Conservation (phyloP, 495 filamentous ascomycete species). For the Penicillium canescens region DNA sequence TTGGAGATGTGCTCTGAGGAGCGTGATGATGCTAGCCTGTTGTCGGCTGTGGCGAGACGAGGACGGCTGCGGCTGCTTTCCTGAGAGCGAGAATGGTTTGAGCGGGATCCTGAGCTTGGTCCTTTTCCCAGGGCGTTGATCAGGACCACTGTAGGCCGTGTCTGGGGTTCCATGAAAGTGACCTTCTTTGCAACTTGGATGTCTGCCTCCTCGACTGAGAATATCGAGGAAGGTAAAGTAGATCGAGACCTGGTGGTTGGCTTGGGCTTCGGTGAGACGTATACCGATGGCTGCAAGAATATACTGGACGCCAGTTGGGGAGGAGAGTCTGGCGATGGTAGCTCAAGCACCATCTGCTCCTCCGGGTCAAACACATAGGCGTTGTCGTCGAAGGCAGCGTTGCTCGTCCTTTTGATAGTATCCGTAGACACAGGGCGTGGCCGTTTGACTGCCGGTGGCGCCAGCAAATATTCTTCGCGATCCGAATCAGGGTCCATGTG, state of each 20-base stretch:
- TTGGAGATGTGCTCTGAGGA: too few relatives aligned
- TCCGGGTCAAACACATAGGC: conserved; percentile 39
- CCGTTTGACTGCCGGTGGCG: conserved; percentile 23
- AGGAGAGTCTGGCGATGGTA: conserved; percentile 34
- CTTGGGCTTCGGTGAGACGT: conserved; percentile 29
- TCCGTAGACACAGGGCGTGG: conserved; percentile 41
- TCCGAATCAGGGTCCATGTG: conserved; percentile 28
- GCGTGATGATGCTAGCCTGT: conserved; percentile 9
- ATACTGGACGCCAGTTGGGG: conserved; percentile 34
- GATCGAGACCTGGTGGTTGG: conserved; percentile 24
- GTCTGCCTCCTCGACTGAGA: conserved; percentile 38
- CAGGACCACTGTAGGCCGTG: conserved; percentile 39
- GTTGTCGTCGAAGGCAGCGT: conserved; percentile 33
- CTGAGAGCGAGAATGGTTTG: conserved; percentile 13
- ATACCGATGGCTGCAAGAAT: conserved; percentile 36
- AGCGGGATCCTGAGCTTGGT: conserved; percentile 9
- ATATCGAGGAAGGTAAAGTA: conserved; percentile 31
- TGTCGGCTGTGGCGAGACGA: conserved; percentile 14
- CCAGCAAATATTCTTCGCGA: conserved; percentile 25
- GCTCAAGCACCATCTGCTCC: conserved; percentile 41
- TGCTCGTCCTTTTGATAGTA: conserved; percentile 44
- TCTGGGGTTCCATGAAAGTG: conserved; percentile 32
- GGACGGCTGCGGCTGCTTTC: conserved; percentile 19
- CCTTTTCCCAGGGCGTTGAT: conserved; percentile 31
- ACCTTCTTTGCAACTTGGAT: conserved; percentile 40